Evolutionary conservation across 73 alveolate genomes (phyloP).

Genomic region (Blepharisma stoltei): DNA sequence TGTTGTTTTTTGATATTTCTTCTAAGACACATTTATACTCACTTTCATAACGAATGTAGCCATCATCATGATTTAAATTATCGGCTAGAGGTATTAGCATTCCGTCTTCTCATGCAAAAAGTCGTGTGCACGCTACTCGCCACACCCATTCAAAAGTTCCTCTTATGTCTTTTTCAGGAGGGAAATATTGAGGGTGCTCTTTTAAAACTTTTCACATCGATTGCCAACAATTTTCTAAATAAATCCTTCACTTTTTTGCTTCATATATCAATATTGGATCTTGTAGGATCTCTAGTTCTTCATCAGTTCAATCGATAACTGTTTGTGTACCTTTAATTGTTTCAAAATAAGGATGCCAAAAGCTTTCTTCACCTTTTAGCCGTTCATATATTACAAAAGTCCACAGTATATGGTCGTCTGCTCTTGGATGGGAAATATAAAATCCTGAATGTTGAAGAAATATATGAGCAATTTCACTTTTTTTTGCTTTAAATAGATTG

Average conservation of each 20-base stretch:
- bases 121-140: slow-evolving; percentile 23
- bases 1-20: not conserved
- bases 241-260: slow-evolving; percentile 24
- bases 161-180: not conserved
- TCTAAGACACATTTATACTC: not conserved
- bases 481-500: not conserved
- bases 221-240: slow-evolving; percentile 34
- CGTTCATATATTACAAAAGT: slow-evolving; percentile 40
- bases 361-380: slow-evolving; percentile 43
- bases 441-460: not conserved
- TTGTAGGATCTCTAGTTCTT: slow-evolving; percentile 33
- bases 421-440: not conserved
- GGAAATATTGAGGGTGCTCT: slow-evolving; percentile 51
- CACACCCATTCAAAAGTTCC: not conserved
- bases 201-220: slow-evolving; percentile 22
- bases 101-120: slow-evolving; percentile 7
- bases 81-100: slow-evolving; percentile 15
- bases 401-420: not conserved
- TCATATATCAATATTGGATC: slow-evolving; percentile 35
- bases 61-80: not conserved
- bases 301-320: slow-evolving; percentile 42
- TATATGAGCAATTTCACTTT: slow-evolving; percentile 16
- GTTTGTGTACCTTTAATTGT: slow-evolving; percentile 28
- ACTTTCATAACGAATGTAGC: slow-evolving; percentile 5
- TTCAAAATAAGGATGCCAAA: slow-evolving; percentile 54